These are phyloP conservation scores for Hysterangium stoloniferum DNA, from an alignment of 768 basidiomycete genomes.

Conservation along the genomic window DNA sequence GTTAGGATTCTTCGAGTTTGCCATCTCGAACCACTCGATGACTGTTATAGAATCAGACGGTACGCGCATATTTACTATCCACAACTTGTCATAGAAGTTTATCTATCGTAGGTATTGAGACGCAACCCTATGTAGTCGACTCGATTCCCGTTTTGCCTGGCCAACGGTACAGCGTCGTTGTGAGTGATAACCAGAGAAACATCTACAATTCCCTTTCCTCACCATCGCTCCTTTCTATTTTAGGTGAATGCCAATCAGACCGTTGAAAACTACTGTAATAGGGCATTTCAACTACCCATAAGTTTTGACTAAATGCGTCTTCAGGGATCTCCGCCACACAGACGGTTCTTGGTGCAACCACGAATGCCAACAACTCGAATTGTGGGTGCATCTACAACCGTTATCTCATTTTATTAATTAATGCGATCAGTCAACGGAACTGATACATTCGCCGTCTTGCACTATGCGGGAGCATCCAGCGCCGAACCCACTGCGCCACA, in stretches of 20 bases:
- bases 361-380: not conserved
- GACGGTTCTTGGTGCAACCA: constrained; percentile 1
- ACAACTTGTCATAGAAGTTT: not conserved
- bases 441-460: constrained; percentile 38
- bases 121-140: constrained; percentile 5
- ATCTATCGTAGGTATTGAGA: constrained; percentile 1
- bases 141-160: constrained; percentile 12
- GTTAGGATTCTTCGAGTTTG: constrained; percentile 29
- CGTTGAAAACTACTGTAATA: not conserved
- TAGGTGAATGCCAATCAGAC: not conserved
- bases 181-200: constrained; percentile 10
- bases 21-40: constrained; percentile 38
- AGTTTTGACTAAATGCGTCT: not conserved
- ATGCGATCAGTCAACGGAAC: constrained; percentile 28
- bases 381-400: not conserved
- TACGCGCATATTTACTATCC: not conserved
- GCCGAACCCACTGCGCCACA: constrained; percentile 33
- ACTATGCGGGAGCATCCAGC: constrained; percentile 35
- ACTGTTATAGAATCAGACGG: constrained; percentile 29
- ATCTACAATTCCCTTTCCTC: not conserved
- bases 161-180: constrained; percentile 24
- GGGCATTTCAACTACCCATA: too few species aligned
- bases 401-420: not conserved
- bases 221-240: not conserved
- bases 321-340: constrained; percentile 13